A percentile compares a stretch with the other conserved stretches of the same genome.
phyloP scores from a whole-genome alignment of 2,329 filamentous ascomycete species.

The Stachybotrys elegans region DNA sequence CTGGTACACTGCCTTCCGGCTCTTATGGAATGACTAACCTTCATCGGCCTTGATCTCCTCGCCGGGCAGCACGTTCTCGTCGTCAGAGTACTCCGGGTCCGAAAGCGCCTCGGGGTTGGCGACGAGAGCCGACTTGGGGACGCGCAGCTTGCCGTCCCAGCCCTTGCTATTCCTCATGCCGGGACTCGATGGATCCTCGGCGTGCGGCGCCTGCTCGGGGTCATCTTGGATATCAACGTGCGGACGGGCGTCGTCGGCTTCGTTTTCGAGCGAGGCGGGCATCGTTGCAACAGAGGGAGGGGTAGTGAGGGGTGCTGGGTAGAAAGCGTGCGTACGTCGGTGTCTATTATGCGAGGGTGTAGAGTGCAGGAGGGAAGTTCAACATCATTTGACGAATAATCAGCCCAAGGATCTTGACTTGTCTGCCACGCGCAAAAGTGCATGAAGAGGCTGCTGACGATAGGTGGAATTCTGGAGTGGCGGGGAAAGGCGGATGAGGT shows the following conservation, averaged over 20 bases:
- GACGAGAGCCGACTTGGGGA: constrained; percentile 58
- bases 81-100: constrained; percentile 79
- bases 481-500: no score
- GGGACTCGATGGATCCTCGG: constrained; percentile 39
- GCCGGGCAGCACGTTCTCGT: constrained; percentile 61
- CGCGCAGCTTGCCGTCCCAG: constrained; percentile 78
- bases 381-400: no score
- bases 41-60: constrained; percentile 80
- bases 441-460: no score
- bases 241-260: constrained; percentile 28
- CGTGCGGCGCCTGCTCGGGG: constrained; percentile 25
- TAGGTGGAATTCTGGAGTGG: no score
- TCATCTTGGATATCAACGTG: constrained; percentile 48
- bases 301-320: no score
- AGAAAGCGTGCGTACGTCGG: no score
- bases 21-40: constrained; percentile 41
- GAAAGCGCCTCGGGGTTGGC: constrained; percentile 77
- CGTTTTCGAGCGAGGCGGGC: constrained; percentile 34
- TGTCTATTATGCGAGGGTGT: no score
- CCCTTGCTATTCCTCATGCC: constrained; percentile 58
- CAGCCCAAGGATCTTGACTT: no score
- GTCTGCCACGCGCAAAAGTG: no score
- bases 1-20: neutral
- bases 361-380: no score
- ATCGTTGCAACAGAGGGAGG: constrained; percentile 25